phyloP scores from a whole-genome alignment of 371 early-diverging fungal species.

The Mortierella sp. region DNA sequence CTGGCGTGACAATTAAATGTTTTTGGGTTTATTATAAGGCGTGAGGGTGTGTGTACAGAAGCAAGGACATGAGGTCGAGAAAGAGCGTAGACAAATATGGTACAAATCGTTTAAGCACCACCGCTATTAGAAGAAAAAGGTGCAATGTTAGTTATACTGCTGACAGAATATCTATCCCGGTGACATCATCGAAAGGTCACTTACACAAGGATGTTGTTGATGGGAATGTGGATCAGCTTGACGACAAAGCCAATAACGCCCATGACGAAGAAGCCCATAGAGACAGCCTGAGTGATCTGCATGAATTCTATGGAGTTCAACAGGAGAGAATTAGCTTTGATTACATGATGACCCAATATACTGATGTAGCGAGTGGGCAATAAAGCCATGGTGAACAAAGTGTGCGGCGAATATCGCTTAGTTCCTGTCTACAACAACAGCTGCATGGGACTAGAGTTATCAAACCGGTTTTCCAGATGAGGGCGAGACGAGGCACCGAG shows the following conservation, averaged over 20 bases:
- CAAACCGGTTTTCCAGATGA: too few relatives aligned
- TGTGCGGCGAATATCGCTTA: too few relatives aligned
- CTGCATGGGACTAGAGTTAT: too few relatives aligned
- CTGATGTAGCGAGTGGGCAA: too few relatives aligned
- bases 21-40: slow-evolving; percentile 21
- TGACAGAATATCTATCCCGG: too few relatives aligned
- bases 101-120: slow-evolving; percentile 51
- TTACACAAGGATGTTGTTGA: slow-evolving; percentile 98
- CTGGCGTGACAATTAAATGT: too few relatives aligned
- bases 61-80: background rate
- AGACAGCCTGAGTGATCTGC: slow-evolving; percentile 93
- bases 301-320: slow-evolving; percentile 80
- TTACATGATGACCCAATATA: too few relatives aligned
- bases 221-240: slow-evolving; percentile 99
- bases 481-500: too few relatives aligned
- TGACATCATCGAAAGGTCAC: too few relatives aligned
- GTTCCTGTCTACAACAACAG: too few relatives aligned
- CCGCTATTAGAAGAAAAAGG: slow-evolving; percentile 32
- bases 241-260: slow-evolving; percentile 98
- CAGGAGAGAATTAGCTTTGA: too few relatives aligned
- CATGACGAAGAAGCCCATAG: slow-evolving; percentile 97
- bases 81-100: slow-evolving; percentile 10
- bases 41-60: background rate
- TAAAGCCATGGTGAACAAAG: too few relatives aligned
- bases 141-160: background rate